phyloP scores from a whole-genome alignment of 495 filamentous ascomycete species.

The Aspergillus diversus region DNA sequence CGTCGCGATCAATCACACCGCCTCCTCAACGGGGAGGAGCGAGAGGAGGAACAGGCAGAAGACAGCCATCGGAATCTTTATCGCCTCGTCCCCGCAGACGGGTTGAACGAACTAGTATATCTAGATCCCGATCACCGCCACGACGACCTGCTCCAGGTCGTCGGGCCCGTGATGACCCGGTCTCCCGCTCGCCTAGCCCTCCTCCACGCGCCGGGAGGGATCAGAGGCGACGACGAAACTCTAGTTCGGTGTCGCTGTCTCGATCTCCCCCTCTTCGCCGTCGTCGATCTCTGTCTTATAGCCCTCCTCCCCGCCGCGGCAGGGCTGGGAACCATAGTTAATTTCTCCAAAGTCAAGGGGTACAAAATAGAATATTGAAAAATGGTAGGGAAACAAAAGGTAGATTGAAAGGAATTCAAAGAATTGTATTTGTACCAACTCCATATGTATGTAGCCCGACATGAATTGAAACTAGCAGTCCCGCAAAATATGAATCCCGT shows the following conservation, averaged over 20 bases:
- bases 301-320: conserved; percentile 34
- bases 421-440: too few relatives aligned
- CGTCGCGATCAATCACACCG: conserved; percentile 41
- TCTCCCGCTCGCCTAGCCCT: conserved; percentile 32
- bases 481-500: too few relatives aligned
- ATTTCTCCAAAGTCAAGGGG: not conserved
- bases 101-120: conserved; percentile 21
- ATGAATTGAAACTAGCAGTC: too few relatives aligned
- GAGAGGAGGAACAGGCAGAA: conserved; percentile 17
- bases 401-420: too few relatives aligned
- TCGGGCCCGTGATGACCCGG: conserved; percentile 20
- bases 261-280: conserved; percentile 25
- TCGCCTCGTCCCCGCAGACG: conserved; percentile 36
- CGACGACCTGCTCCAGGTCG: conserved; percentile 17
- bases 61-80: conserved; percentile 31
- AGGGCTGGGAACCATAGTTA: conserved; percentile 10
- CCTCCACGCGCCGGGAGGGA: conserved; percentile 24
- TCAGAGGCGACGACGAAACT: conserved; percentile 31
- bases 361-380: not conserved
- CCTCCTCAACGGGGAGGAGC: conserved; percentile 27
- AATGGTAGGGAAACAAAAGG: not conserved
- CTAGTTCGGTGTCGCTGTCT: conserved; percentile 29
- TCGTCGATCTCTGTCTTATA: conserved; percentile 25
- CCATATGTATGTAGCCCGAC: too few relatives aligned
- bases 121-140: conserved; percentile 31